A percentile compares a stretch with the other conserved stretches of the same genome.
Conservation (phyloP, 169 alveolate species). For the Perkinsus chesapeaki region DNA sequence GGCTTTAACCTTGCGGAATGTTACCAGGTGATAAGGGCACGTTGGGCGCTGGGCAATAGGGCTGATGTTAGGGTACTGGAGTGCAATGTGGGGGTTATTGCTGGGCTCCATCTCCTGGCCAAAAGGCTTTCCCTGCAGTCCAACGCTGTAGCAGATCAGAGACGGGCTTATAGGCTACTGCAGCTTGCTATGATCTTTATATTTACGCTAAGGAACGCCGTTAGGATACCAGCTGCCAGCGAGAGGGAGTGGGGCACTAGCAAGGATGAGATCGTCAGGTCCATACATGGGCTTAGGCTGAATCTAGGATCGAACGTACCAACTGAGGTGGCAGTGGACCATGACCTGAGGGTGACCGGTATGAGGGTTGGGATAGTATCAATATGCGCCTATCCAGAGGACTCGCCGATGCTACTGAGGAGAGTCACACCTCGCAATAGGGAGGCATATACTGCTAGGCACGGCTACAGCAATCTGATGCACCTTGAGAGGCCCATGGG, state of each 20-base stretch:
- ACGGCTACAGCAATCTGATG: not conserved
- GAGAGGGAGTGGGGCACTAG: conserved; percentile 10
- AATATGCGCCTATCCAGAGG: conserved; percentile 3
- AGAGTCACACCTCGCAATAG: not conserved
- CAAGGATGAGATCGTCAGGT: not conserved
- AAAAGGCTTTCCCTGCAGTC: not conserved
- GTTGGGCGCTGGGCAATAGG: not conserved
- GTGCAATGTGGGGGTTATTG: conserved; percentile 11
- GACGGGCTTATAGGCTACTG: not conserved
- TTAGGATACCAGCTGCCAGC: not conserved
- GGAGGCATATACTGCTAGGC: not conserved
- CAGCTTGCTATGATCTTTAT: conserved; percentile 2
- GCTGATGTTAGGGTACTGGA: not conserved
- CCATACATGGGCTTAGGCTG: not conserved
- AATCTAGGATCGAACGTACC: not conserved
- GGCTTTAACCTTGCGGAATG: not conserved
- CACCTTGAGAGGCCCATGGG: conserved; percentile 14
- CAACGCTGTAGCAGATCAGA: not conserved
- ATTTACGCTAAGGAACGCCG: conserved; percentile 7
- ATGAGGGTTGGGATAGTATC: not conserved
- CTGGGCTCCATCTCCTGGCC: not conserved
- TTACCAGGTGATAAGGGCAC: not conserved
- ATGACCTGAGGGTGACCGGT: not conserved
- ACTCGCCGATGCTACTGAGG: not conserved
- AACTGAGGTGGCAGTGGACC: not conserved